Conservation (phyloP, 371 early-diverging fungal species). For the Mortierella sp. region DNA sequence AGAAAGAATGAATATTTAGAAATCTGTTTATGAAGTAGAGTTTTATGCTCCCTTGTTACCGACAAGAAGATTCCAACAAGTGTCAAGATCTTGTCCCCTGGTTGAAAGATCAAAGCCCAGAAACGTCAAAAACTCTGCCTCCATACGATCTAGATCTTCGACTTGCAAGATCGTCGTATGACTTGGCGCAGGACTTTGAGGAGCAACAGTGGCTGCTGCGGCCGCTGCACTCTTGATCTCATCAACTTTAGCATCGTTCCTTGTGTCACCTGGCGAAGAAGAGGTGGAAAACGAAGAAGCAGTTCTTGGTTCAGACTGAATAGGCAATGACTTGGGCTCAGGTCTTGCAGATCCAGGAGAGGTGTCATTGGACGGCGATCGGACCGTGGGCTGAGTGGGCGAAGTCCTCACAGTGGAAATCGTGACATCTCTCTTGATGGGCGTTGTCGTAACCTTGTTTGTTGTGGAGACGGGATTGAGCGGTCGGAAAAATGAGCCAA, state of each 20-base stretch:
- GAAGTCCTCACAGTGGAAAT: slow-evolving; percentile 6
- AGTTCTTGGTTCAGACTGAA: slow-evolving; percentile 3
- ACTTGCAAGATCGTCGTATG: slow-evolving; percentile 27
- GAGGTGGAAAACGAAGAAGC: neutral
- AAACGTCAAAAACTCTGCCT: slow-evolving; percentile 68
- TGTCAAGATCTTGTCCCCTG: slow-evolving; percentile 35
- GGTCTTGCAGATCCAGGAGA: neutral
- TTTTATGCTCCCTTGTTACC: slow-evolving; percentile 9
- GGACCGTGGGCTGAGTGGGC: slow-evolving; percentile 20
- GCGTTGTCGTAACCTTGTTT: no score
- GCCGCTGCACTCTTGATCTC: neutral
- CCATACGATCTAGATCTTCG: slow-evolving; percentile 60
- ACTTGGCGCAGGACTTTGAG: neutral
- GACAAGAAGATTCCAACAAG: slow-evolving; percentile 45
- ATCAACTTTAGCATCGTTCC: neutral
- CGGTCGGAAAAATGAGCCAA: slow-evolving; percentile 41
- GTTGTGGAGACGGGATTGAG: neutral
- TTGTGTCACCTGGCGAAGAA: neutral
- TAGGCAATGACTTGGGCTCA: slow-evolving; percentile 26
- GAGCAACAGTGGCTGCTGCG: neutral
- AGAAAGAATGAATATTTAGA: neutral
- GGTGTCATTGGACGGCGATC: neutral
- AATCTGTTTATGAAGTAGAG: neutral
- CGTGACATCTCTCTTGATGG: no score
- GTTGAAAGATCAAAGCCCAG: slow-evolving; percentile 59